Percentiles rank a stretch among this genome's conserved stretches.
phyloP scores from a whole-genome alignment of 495 filamentous ascomycete genomes.

The Podospora didyma region DNA sequence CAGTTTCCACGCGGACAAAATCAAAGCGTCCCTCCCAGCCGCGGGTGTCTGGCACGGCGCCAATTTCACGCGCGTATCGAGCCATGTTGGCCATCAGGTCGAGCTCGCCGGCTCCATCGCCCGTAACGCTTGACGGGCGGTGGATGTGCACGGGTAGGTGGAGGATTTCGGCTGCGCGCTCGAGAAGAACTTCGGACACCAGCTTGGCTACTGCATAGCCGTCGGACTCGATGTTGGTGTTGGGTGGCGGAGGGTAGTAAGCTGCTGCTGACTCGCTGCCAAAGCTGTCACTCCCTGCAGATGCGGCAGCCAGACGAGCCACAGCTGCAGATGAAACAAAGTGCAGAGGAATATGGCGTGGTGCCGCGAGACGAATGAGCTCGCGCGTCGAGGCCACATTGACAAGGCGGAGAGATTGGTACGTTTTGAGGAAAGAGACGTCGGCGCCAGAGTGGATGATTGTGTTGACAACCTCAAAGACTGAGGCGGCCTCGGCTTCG shows the following conservation, averaged over 20 bases:
- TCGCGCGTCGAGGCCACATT: conserved; percentile 42
- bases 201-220: neutral
- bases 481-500: conserved; percentile 7
- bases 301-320: neutral
- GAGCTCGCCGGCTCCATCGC: neutral
- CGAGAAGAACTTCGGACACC: neutral
- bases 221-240: neutral
- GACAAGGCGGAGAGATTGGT: conserved; percentile 31
- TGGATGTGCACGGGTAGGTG: neutral
- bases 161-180: neutral
- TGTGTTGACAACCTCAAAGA: conserved; percentile 33
- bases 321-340: neutral
- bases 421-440: conserved; percentile 46
- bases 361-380: neutral
- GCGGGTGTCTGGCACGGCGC: conserved; percentile 3
- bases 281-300: neutral
- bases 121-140: neutral
- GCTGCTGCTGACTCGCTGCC: neutral
- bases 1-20: conserved; percentile 2
- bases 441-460: conserved; percentile 54
- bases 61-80: neutral
- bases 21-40: conserved; percentile 2
- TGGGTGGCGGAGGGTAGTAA: neutral
- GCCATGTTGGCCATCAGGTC: conserved; percentile 3
- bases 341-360: neutral